phyloP scores from a whole-genome alignment of 495 filamentous ascomycete species.

The Aspergillus homomorphus region DNA sequence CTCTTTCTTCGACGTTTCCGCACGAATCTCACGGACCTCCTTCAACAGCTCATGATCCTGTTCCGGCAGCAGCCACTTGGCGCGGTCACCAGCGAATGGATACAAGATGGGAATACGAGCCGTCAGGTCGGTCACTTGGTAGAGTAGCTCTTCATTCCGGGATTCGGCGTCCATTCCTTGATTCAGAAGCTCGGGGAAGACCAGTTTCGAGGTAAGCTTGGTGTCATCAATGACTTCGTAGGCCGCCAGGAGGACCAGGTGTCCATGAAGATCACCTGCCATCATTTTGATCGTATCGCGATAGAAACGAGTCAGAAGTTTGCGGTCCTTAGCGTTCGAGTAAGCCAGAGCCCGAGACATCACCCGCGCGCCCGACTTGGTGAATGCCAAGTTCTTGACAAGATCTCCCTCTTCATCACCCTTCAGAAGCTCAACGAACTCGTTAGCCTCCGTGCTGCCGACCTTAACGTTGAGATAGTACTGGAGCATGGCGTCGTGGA shows the following conservation, averaged over 20 bases:
- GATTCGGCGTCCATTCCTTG: slow-evolving; percentile 57
- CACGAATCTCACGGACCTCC: slow-evolving; percentile 72
- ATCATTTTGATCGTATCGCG: slow-evolving; percentile 81
- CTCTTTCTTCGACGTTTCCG: slow-evolving; percentile 88
- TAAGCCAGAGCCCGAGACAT: slow-evolving; percentile 78
- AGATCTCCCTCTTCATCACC: slow-evolving; percentile 85
- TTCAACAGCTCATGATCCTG: slow-evolving; percentile 61
- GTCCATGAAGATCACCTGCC: slow-evolving; percentile 72
- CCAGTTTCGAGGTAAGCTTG: slow-evolving; percentile 75
- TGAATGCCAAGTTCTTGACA: slow-evolving; percentile 93
- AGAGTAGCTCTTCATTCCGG: slow-evolving; percentile 57
- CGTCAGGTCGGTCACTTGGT: slow-evolving; percentile 61
- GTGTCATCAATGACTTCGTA: slow-evolving; percentile 95
- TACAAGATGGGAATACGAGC: slow-evolving; percentile 81
- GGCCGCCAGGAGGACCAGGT: slow-evolving; percentile 76
- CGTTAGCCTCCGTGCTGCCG: slow-evolving; percentile 72
- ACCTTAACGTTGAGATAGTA: slow-evolving; percentile 79
- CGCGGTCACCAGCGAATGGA: slow-evolving; percentile 69
- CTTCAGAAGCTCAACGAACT: slow-evolving; percentile 88
- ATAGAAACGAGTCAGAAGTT: slow-evolving; percentile 78
- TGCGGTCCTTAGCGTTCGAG: slow-evolving; percentile 87
- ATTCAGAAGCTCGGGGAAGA: slow-evolving; percentile 78
- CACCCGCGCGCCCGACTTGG: slow-evolving; percentile 77
- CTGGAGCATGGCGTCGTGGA: slow-evolving; percentile 97
- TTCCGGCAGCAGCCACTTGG: slow-evolving; percentile 64